phyloP scores from a whole-genome alignment of 176 grass and related monocot species.

The Musa troglodytarum region DNA sequence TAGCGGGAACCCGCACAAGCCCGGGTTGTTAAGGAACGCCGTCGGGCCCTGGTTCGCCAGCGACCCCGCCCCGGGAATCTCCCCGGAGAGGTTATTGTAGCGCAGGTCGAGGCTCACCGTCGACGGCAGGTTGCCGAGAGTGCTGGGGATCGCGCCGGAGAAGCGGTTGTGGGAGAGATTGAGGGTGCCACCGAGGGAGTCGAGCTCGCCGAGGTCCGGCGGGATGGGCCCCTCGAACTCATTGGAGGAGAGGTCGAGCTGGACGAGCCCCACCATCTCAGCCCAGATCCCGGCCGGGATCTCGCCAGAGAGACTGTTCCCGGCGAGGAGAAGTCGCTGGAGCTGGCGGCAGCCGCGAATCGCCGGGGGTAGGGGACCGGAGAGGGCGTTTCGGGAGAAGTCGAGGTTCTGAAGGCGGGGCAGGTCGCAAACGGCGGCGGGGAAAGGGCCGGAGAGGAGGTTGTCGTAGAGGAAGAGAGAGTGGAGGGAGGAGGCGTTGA shows the following conservation, averaged over 20 bases:
- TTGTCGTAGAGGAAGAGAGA: constrained; percentile 75
- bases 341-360: constrained; percentile 39
- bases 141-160: constrained; percentile 43
- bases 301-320: constrained; percentile 33
- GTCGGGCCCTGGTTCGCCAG: constrained; percentile 52
- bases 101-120: constrained; percentile 68
- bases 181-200: constrained; percentile 50
- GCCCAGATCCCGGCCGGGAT: constrained; percentile 34
- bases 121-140: constrained; percentile 42
- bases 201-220: constrained; percentile 36
- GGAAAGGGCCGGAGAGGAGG: constrained; percentile 46
- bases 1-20: constrained; percentile 68
- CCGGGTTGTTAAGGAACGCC: constrained; percentile 68
- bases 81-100: constrained; percentile 65
- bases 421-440: constrained; percentile 46
- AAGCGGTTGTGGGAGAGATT: constrained; percentile 66
- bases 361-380: constrained; percentile 31
- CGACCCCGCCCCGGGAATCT: constrained; percentile 38
- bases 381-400: constrained; percentile 49
- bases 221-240: constrained; percentile 45
- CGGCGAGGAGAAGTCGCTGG: constrained; percentile 39
- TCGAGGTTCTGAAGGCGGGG: constrained; percentile 39
- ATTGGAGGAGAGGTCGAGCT: constrained; percentile 69
- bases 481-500: constrained; percentile 83
- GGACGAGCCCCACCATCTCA: constrained; percentile 43